These are phyloP conservation scores for Erigeron canadensis DNA, from an alignment of 129 eudicot genomes.

Conservation along the genomic window DNA sequence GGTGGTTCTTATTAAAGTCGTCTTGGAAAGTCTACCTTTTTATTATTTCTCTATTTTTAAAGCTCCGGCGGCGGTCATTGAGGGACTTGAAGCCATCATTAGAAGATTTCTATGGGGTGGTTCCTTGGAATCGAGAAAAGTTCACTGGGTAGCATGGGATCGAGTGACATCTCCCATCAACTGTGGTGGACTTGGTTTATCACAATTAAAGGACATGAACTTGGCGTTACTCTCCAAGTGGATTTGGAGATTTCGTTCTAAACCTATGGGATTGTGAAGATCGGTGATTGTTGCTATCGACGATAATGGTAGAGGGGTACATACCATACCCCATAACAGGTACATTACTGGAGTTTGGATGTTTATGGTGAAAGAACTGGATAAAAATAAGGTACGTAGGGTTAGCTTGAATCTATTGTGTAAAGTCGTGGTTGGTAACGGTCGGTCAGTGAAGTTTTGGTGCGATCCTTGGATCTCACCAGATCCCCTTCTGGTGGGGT, in stretches of 20 bases:
- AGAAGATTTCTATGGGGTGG: not conserved
- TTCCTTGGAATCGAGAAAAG: not conserved
- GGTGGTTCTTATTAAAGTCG: not conserved
- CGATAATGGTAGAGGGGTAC: too few relatives aligned
- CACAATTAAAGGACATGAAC: not conserved
- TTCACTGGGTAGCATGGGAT: not conserved
- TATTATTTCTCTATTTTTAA: not conserved
- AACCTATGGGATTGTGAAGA: not conserved
- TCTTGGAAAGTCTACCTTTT: not conserved
- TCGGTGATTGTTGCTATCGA: too few relatives aligned
- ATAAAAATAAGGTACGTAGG: too few relatives aligned
- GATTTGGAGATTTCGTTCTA: not conserved
- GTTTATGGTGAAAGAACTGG: too few relatives aligned
- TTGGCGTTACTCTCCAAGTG: not conserved
- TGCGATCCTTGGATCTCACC: too few relatives aligned
- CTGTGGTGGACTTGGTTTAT: not conserved
- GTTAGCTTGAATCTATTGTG: too few relatives aligned
- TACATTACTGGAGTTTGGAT: too few relatives aligned
- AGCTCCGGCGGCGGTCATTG: not conserved
- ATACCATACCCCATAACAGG: too few relatives aligned
- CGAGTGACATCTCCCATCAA: not conserved
- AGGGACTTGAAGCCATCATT: not conserved
- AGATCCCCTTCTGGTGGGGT: too few relatives aligned
- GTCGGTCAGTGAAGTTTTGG: too few relatives aligned
- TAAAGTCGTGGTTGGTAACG: too few relatives aligned